phyloP scores from a whole-genome alignment of 23 red algal genomes.

The Gracilaria domingensis region DNA sequence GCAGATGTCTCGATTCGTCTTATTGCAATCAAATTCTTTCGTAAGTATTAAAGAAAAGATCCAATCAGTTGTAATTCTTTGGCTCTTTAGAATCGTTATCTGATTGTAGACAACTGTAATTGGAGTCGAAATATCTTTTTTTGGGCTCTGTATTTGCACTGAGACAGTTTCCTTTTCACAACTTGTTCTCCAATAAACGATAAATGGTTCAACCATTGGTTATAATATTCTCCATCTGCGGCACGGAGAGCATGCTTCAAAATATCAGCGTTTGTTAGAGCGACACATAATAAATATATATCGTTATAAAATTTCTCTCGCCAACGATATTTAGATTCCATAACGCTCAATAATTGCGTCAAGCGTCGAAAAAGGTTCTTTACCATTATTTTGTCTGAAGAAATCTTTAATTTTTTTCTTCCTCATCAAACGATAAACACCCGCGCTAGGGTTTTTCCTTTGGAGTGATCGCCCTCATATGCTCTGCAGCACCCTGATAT shows the following conservation, averaged over 20 bases:
- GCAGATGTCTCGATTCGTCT: no score
- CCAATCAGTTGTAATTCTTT: no score
- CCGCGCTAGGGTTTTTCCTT: neutral
- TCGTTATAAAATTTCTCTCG: neutral
- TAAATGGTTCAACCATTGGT: no score
- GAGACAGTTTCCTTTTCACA: no score
- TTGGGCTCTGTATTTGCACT: no score
- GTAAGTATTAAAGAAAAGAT: no score
- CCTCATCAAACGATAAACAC: neutral
- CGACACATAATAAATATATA: neutral
- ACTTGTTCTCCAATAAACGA: no score
- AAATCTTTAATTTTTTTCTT: neutral
- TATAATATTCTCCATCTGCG: no score
- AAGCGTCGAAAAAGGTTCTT: neutral
- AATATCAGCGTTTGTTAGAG: neutral
- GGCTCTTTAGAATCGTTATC: no score
- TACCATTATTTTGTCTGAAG: neutral
- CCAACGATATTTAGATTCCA: neutral
- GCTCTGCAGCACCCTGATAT: slow-evolving; percentile 9
- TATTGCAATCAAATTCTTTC: no score
- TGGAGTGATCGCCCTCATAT: slow-evolving; percentile 2
- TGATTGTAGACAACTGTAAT: no score
- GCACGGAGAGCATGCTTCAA: neutral
- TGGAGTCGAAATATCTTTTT: no score
- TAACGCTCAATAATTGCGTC: neutral